These are phyloP conservation scores for Calonectria hawksworthii DNA, from an alignment of 2,329 filamentous ascomycete species.

Conservation along the genomic window DNA sequence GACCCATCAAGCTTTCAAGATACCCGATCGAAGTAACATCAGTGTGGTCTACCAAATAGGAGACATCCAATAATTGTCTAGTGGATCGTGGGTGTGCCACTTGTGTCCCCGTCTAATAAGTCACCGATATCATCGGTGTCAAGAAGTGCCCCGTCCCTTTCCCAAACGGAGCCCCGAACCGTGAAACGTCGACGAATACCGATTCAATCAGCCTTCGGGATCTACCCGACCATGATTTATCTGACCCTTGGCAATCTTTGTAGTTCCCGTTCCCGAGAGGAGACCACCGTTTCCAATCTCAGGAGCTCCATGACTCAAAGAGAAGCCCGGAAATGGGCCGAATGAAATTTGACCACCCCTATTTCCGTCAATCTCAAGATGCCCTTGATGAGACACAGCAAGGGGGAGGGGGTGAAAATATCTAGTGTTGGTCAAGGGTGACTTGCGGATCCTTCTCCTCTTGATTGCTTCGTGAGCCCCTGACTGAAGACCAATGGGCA, in stretches of 20 bases:
- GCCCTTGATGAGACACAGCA: too few species aligned
- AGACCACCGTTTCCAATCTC: not conserved
- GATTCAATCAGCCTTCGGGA: not conserved
- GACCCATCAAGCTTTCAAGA: not conserved
- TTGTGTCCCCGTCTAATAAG: not conserved
- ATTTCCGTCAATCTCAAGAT: not conserved
- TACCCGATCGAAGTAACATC: slow-evolving; percentile 1
- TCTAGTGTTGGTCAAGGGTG: not conserved
- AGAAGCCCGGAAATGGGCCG: not conserved
- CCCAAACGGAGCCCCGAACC: too few species aligned
- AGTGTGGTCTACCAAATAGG: not conserved
- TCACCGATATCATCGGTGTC: not conserved
- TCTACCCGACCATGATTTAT: not conserved
- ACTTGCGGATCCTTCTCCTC: not conserved
- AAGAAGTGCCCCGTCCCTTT: not conserved
- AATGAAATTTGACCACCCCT: not conserved
- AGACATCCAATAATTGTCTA: not conserved
- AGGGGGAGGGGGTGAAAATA: not conserved
- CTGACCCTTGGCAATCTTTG: not conserved
- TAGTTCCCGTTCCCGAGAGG: not conserved
- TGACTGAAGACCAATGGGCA: not conserved
- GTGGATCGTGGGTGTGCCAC: not conserved
- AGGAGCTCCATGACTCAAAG: not conserved
- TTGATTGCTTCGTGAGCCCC: not conserved
- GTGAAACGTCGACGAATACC: not conserved